Evolutionary conservation across 148 eudicot genomes (phyloP), one percentile per base, ranked within the genome.

Genomic region (Limonium bicolor): DNA sequence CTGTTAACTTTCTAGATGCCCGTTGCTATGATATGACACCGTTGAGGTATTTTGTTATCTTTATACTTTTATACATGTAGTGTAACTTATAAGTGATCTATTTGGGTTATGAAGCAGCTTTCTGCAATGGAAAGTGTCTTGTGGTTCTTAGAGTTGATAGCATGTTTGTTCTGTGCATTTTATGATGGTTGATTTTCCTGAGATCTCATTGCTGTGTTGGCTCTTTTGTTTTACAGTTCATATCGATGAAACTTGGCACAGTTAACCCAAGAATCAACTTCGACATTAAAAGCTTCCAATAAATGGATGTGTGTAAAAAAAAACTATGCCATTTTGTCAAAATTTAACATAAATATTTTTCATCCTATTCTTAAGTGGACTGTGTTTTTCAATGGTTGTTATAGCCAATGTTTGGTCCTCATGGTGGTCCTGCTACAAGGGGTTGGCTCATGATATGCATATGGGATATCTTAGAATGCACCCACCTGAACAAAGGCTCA

Each of bases 251-350:
- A 27, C 56, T 52, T 28, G 56, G 46, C 10, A 38, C 99, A 14
- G 99, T 92, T 30, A 81, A 92, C 65, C 99, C 99, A 41, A 55
- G 80, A 36, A 36, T 92, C 63, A 88, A 92, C 61, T 67, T 73
- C 39, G 65, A 73, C 59, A 59, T 85, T 11, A 94, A 85, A 48
- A 69, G 73, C 41, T 70, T 81, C 39, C 75, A 81, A 4, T 55
- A 88, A 37, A 92, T 85, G 75, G 94, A 92, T 67, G 99, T 85
- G 67, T 66, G 84, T n/a, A n/a, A n/a, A n/a, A 20, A 27, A 5
- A 23, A 6, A 5, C 9, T 13, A 13, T 22, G 22, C 11, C 41
- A 36, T 36, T 11, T n/a, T 36, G 5, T 13, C 7, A 2, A 15
- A n/a, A n/a, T n/a, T n/a, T n/a, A n/a, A 17, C 33, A 1, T 8